Evolutionary conservation across 305 asterid genomes (phyloP).

Genomic region (Fraxinus albicans): DNA sequence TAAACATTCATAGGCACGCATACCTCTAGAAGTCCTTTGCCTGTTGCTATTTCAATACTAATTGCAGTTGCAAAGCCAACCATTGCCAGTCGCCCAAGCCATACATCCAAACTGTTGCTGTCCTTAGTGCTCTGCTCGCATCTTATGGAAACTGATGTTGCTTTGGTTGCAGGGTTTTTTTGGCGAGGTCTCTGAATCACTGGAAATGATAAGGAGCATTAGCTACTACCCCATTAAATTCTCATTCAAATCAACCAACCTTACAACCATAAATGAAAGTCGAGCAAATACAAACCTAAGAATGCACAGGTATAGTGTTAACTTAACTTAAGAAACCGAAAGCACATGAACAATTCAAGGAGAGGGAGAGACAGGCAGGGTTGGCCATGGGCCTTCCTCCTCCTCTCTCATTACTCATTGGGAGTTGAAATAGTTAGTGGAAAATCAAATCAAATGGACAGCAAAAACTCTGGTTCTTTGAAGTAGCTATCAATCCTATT

Average conservation of each 20-base stretch:
- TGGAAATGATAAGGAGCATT: slow-evolving; percentile 23
- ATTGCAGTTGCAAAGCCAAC: slow-evolving; percentile 79
- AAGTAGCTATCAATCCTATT: background rate
- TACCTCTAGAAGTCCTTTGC: slow-evolving; percentile 92
- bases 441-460: background rate
- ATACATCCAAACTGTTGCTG: slow-evolving; percentile 57
- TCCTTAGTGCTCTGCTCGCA: slow-evolving; percentile 72
- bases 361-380: background rate
- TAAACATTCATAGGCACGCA: background rate
- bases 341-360: background rate
- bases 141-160: slow-evolving; percentile 44
- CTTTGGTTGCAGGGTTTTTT: slow-evolving; percentile 24
- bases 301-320: background rate
- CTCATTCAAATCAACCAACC: background rate
- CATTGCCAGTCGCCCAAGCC: slow-evolving; percentile 90
- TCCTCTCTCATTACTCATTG: background rate
- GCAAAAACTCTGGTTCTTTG: background rate
- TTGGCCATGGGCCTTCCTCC: background rate
- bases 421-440: background rate
- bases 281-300: background rate
- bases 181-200: slow-evolving; percentile 40
- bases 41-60: slow-evolving; percentile 68
- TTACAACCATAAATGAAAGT: background rate
- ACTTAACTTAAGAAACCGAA: background rate
- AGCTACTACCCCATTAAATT: background rate